Evolutionary conservation across 1,284 basidiomycete genomes (phyloP).

Genomic region (Waitea zeae): DNA sequence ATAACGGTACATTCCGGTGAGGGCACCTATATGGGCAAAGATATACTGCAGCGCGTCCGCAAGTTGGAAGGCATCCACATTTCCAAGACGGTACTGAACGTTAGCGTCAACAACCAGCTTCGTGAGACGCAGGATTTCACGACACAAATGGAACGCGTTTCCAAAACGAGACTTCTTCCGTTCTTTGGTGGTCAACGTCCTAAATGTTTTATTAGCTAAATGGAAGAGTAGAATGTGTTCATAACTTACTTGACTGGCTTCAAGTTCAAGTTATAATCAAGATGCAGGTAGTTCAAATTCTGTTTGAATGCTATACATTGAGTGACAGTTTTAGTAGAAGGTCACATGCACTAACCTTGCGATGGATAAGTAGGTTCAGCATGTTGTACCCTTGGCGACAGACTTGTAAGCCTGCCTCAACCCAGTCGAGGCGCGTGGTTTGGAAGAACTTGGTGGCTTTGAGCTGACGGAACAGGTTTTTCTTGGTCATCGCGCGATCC

Average conservation of each 20-base stretch:
- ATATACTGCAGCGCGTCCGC: constrained; percentile 98
- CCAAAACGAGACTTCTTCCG: constrained; percentile 99
- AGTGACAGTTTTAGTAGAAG: background rate
- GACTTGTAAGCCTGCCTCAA: constrained; percentile 97
- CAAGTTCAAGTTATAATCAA: constrained; percentile 91
- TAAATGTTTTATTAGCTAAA: too few relatives aligned
- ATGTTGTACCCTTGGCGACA: constrained; percentile 99
- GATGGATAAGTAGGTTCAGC: constrained; percentile 96
- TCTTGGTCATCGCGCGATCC: constrained; percentile 96
- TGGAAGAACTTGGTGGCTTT: constrained; percentile 99
- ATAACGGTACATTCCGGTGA: constrained; percentile 99
- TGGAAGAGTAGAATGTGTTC: too few relatives aligned
- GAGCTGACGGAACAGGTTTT: constrained; percentile 89
- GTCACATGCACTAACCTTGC: constrained; percentile 45
- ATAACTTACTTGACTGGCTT: constrained; percentile 99
- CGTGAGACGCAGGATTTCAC: constrained; percentile 93
- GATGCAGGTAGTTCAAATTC: constrained; percentile 91
- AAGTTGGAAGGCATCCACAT: constrained; percentile 98
- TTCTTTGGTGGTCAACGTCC: constrained; percentile 97
- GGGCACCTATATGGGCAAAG: constrained; percentile 92
- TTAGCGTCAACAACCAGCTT: constrained; percentile 98
- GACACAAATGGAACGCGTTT: constrained; percentile 96
- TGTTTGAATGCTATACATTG: constrained; percentile 13
- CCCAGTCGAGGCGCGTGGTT: constrained; percentile 95
- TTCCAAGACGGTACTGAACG: constrained; percentile 96